phyloP scores from a whole-genome alignment of 768 basidiomycete genomes.

The Lepiota brunneoincarnata region DNA sequence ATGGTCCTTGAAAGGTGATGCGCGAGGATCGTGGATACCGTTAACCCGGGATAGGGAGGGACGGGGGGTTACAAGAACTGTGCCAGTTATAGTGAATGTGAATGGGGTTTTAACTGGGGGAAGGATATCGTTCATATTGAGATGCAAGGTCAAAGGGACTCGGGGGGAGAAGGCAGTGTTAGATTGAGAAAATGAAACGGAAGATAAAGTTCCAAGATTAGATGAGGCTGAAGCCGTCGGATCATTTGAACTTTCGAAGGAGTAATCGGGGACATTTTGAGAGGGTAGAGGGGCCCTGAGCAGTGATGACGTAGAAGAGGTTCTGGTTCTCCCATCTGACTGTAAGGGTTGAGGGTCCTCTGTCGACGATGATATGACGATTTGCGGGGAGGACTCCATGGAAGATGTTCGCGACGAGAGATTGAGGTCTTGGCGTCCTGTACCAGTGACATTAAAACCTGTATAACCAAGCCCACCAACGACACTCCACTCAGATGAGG shows the following conservation, averaged over 20 bases:
- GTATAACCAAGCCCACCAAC: slow-evolving; percentile 66
- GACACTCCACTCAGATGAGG: slow-evolving; percentile 55
- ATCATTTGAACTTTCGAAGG: slow-evolving; percentile 60
- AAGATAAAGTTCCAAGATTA: slow-evolving; percentile 38
- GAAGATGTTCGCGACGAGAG: slow-evolving; percentile 45
- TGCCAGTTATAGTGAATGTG: slow-evolving; percentile 64
- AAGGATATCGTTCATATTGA: slow-evolving; percentile 78
- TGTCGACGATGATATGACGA: slow-evolving; percentile 18
- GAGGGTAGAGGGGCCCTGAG: slow-evolving; percentile 73
- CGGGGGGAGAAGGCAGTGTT: slow-evolving; percentile 42
- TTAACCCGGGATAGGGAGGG: slow-evolving; percentile 25
- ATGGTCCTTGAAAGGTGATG: slow-evolving; percentile 5
- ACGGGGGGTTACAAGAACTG: slow-evolving; percentile 56
- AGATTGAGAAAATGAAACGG: slow-evolving; percentile 44
- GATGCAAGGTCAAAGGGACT: slow-evolving; percentile 65
- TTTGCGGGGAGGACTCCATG: slow-evolving; percentile 37
- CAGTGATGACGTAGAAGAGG: slow-evolving; percentile 58
- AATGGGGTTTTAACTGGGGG: slow-evolving; percentile 64
- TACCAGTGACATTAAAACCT: slow-evolving; percentile 59
- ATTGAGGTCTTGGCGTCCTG: slow-evolving; percentile 23
- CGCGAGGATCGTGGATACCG: slow-evolving; percentile 17
- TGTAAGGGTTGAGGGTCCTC: slow-evolving; percentile 12
- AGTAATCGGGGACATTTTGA: slow-evolving; percentile 65
- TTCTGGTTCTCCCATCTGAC: slow-evolving; percentile 26
- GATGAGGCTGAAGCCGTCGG: slow-evolving; percentile 32